Evolutionary conservation across 2,329 filamentous ascomycete species (phyloP), one percentile per base, ranked within the genome.

Genomic region (Daldinia sp.): DNA sequence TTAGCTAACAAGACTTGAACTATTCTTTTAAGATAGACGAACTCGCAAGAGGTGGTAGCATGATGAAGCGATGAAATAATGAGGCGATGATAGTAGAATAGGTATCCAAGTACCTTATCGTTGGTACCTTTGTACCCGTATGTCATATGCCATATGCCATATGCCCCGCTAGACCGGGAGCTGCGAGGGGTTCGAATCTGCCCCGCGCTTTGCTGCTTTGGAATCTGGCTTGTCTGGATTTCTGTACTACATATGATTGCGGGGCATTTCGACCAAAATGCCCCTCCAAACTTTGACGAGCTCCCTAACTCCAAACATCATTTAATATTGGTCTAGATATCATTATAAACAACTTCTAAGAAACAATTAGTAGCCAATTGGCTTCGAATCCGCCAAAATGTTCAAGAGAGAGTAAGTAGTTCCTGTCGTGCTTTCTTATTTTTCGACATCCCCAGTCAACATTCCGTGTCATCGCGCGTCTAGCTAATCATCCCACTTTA

Each of bases 331-430:
- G 10, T 30, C 35, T 7, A 45, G 29, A 39, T 15, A 52, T 32
- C 17, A 4, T 30, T 30, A 47, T 48, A 37, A 57, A 39, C 53
- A 52, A 34, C 23, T 58, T 49, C 52, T 54, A 35, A 32, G 30
- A 52, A 64, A 39, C 21, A 51, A 55, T n/a, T 13, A 53, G 17
- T 29, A 27, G 47, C 39, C 54, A 58, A 64, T 57, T 64, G 45
- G 32, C 11, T 25, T 7, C 13, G 47, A 47, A 62, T 32, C 67
- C 68, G 69, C 55, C 79, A 87, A 74, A 66, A 96, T 96, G 93
- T 96, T 96, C 77, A 96, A 96, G 77, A 96, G 95, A 84, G 92
- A 96, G 93, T 95, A 79, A 75, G 85, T 49, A 34, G n/a, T 41
- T 53, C 11, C 21, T 34, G 15, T 27, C 21, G n/a, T n/a, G n/a